A percentile compares a stretch with the other conserved stretches of the same genome.
These are phyloP conservation scores for Tetrahymena thermophila DNA, from an alignment of 73 alveolate species.

Conservation along the genomic window DNA sequence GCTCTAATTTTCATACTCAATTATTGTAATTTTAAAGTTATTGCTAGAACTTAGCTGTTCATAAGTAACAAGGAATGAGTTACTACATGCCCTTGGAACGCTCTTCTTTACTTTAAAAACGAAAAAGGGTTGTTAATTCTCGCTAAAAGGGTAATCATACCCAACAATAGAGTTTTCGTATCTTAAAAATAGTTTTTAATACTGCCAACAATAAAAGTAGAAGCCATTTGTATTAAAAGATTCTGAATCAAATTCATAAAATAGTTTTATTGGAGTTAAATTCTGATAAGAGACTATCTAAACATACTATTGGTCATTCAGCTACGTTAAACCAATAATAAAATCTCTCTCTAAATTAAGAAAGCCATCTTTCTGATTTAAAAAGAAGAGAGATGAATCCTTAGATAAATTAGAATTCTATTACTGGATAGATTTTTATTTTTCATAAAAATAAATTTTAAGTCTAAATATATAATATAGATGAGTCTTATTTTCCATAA, in stretches of 20 bases:
- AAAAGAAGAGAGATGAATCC: neutral
- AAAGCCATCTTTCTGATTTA: neutral
- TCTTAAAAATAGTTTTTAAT: neutral
- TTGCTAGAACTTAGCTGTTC: neutral
- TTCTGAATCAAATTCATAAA: neutral
- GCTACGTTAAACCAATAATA: neutral
- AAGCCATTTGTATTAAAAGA: neutral
- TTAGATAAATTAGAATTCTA: neutral
- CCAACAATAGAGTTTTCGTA: neutral
- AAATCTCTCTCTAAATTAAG: neutral
- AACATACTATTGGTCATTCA: neutral
- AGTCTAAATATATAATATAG: neutral
- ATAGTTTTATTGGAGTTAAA: neutral
- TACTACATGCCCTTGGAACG: neutral
- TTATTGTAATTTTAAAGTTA: neutral
- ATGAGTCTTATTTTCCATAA: neutral
- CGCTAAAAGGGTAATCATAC: neutral
- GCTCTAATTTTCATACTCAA: neutral
- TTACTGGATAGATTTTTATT: neutral
- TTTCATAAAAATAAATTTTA: neutral
- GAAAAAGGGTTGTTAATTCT: neutral
- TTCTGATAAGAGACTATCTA: neutral
- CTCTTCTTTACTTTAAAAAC: neutral
- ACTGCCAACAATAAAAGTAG: neutral
- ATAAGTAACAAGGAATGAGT: neutral